Conservation (phyloP, 2,329 filamentous ascomycete genomes). For the Arthroderma sp. region DNA sequence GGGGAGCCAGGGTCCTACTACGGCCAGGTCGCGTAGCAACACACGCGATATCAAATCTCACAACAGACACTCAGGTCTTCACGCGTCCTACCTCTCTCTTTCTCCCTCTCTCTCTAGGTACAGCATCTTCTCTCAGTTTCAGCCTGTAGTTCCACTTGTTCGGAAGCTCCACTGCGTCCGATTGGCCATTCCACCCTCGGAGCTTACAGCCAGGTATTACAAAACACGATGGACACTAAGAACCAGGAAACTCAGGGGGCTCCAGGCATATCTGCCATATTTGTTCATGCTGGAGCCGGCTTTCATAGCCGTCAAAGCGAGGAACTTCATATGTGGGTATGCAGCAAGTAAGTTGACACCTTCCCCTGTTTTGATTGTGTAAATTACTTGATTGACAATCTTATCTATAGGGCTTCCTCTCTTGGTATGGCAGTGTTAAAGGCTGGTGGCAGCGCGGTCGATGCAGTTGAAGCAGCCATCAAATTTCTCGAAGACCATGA, state of each 20-base stretch:
- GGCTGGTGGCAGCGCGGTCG: slow-evolving; percentile 65
- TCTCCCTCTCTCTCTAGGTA: neutral
- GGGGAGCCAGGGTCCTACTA: neutral
- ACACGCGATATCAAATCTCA: neutral
- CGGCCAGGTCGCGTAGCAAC: neutral
- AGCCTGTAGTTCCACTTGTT: neutral
- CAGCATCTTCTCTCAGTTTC: neutral
- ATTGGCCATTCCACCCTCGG: neutral
- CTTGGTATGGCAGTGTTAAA: slow-evolving; percentile 71
- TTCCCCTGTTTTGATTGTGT: slow-evolving; percentile 2
- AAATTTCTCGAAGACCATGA: slow-evolving; percentile 82
- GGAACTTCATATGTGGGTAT: slow-evolving; percentile 68
- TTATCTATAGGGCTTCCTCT: slow-evolving; percentile 55
- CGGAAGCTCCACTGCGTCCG: neutral
- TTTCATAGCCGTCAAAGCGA: slow-evolving; percentile 88
- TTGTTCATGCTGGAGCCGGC: slow-evolving; percentile 89
- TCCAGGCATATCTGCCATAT: slow-evolving; percentile 59
- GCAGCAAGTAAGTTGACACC: slow-evolving; percentile 64
- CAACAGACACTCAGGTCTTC: neutral
- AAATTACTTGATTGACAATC: slow-evolving; percentile 6
- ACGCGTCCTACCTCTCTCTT: neutral
- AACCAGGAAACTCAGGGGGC: slow-evolving; percentile 19
- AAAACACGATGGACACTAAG: neutral
- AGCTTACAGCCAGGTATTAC: neutral
- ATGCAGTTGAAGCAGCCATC: slow-evolving; percentile 83